Evolutionary conservation across 805 yeast species (phyloP), one percentile per base, ranked within the genome.

Genomic region (Dipodascopsis tothii): DNA sequence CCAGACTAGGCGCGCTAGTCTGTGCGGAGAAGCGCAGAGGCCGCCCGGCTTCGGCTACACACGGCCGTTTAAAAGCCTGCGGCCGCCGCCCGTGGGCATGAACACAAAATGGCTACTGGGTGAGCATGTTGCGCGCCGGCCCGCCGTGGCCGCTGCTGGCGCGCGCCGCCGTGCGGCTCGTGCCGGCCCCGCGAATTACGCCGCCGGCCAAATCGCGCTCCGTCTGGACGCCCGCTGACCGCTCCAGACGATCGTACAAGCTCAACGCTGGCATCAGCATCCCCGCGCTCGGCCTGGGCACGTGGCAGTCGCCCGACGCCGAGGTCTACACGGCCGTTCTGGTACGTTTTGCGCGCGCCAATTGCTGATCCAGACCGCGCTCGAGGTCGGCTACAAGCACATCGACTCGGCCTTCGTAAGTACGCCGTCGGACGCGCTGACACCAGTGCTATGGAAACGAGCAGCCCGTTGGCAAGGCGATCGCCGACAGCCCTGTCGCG

Each of bases 261-360:
- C 66, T 80, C 45, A 81, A 81, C 71, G 74, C 75, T 48, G 90
- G 92, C 20, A 68, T 66, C 23, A 52, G 57, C 35, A 78, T 84
- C 48, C 90, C 90, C 33, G 72, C 69, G 7, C 67, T 84, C 35
- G 88, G 85, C 2, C 72, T 82, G 40, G 92, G 94, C 37, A 81
- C 92, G 25, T 83, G 84, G 81, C 75, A 81, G 27, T 60, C 74
- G 19, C 72, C 69, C 16, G 71, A 72, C 28, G 74, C 71, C 25
- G 77, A 71, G 14, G 84, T 77, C 56, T 58, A 52, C 35, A 64
- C 68, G 21, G 74, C 90, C 30, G 84, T 80, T 37, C 60, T 66
- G 37, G 49, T 46, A 40, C 16, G 14, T 25, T 9, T 25, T 25
- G 9, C 11, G 30, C 9, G 14, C 9, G 30, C 30, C 30, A 14